These are phyloP conservation scores for Papilionanthe hybrid DNA, from an alignment of 116 monocot genomes.

Conservation along the genomic window DNA sequence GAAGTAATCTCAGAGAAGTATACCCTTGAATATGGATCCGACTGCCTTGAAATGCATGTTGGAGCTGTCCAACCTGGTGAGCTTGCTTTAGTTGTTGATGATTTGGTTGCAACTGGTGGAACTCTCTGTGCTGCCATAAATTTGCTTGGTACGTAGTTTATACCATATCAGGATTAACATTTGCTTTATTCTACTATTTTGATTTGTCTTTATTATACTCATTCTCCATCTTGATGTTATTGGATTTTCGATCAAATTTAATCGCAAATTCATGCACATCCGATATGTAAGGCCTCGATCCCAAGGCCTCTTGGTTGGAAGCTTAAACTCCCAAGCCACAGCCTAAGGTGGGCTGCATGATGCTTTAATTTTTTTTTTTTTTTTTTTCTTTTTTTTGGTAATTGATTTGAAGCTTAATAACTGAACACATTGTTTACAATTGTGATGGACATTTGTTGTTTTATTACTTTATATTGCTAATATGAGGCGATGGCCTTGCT, in stretches of 20 bases:
- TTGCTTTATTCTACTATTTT: neutral
- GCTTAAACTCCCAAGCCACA: too few relatives aligned
- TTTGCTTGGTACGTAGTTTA: slow-evolving; percentile 61
- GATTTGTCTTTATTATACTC: neutral
- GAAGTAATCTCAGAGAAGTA: slow-evolving; percentile 75
- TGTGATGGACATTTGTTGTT: neutral
- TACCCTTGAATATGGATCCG: slow-evolving; percentile 79
- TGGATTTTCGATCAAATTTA: too few relatives aligned
- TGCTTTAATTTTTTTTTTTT: too few relatives aligned
- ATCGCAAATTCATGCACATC: too few relatives aligned
- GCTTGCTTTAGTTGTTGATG: slow-evolving; percentile 75
- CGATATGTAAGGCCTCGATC: too few relatives aligned
- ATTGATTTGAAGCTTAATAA: too few relatives aligned
- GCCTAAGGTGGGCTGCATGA: too few relatives aligned
- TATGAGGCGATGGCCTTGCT: too few relatives aligned
- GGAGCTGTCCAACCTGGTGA: slow-evolving; percentile 79
- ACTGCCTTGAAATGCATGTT: slow-evolving; percentile 83
- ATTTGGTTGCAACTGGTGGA: slow-evolving; percentile 86
- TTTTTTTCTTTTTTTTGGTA: too few relatives aligned
- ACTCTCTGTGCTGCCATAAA: slow-evolving; percentile 83
- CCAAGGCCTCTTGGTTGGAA: too few relatives aligned
- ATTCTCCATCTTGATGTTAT: neutral
- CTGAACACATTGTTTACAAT: neutral
- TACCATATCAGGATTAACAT: neutral
- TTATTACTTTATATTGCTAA: too few relatives aligned